Base-by-base conservation (phyloP, 2,329 filamentous ascomycete species). In the Aspergillus proliferans region DNA sequence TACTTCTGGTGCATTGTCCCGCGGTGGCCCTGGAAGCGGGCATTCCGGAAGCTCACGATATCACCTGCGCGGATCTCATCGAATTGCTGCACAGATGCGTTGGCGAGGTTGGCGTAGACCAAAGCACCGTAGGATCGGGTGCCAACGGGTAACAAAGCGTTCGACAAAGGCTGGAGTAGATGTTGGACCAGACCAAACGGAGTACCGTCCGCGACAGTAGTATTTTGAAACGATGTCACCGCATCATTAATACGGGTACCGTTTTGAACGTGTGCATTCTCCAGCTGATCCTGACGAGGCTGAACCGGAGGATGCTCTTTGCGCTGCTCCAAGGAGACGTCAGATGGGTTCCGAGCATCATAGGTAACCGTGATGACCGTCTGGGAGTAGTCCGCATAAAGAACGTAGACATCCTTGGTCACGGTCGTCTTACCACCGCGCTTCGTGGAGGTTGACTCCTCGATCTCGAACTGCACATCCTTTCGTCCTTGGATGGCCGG, bases 1-100 rank as follows among this genome's bases (percentile, higher is more conserved):
- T 98, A 98, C 69, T 96, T 97, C 57, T 88, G 86, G 66, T 97
- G 91, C 87, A 98, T 91, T 4, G 90, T 81, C 1, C 93, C 93
- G 58, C 92, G 88, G 69, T 96, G 95, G 51, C 93, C 93, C 70
- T 96, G 89, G 73, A 98, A 96, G 57, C 85, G 87, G 36, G 91
- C 87, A 60, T 96, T 96, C 58, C 93, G 87, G 64, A 98, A 85
- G 14, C 86, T 91, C 49, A 98, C 82, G 54, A 98, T 90, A 64
- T 98, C 93, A 45, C 93, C 93, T 0, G 89, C 79, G 0, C 93
- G 84, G 58, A 98, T 98, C 72, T 96, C 89, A 64, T 97, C 93
- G 61, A 87, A 85, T 59, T 94, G 87, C 62, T 88, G 84, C 3
- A 90, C 92, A 6, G 87, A 89, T 2, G 93, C 92, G 65, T 98